Evolutionary conservation across 345 rosid species (phyloP).

Genomic region (Moricandia moricandioides): DNA sequence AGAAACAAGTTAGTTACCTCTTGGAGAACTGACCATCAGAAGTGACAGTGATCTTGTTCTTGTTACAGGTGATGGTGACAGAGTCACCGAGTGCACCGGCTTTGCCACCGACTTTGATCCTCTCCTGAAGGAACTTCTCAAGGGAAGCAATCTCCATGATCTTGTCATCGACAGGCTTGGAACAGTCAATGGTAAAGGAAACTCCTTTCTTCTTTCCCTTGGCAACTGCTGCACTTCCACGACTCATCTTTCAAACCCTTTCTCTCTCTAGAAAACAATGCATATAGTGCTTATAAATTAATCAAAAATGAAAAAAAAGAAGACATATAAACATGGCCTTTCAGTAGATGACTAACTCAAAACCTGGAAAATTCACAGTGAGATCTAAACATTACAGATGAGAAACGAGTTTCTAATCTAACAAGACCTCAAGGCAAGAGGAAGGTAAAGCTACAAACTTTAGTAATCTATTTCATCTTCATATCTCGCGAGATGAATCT

Average conservation of each 20-base stretch:
- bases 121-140: not conserved
- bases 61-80: not conserved
- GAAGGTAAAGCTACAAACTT: too few relatives aligned
- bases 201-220: not conserved
- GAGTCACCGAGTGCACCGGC: not conserved
- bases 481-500: too few relatives aligned
- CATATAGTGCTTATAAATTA: not conserved
- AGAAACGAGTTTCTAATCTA: too few relatives aligned
- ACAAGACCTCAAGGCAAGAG: too few relatives aligned
- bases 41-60: not conserved
- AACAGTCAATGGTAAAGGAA: not conserved
- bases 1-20: not conserved
- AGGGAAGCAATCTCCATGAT: not conserved
- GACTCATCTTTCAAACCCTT: not conserved
- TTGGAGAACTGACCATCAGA: not conserved
- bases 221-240: not conserved
- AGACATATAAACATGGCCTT: too few relatives aligned
- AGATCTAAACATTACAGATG: too few relatives aligned
- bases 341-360: too few relatives aligned
- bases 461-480: too few relatives aligned
- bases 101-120: not conserved
- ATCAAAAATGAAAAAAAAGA: too few relatives aligned
- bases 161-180: not conserved
- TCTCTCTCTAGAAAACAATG: not conserved
- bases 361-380: too few relatives aligned